Conservation (phyloP, 257 asterid species). For the Perilla frutescens region DNA sequence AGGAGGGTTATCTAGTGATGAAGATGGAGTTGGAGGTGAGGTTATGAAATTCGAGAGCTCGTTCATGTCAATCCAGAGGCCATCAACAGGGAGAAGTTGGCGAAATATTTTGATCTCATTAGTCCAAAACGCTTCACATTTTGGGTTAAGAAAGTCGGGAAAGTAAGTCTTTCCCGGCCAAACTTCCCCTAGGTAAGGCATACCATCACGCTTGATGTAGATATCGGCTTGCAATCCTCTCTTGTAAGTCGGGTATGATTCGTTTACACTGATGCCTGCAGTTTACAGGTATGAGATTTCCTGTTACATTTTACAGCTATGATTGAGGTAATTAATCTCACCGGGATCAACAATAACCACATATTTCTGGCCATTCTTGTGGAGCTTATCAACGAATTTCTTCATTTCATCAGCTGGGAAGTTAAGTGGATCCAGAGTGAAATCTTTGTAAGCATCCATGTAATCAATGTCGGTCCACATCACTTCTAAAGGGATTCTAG, state of each 20-base stretch:
- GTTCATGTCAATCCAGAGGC: constrained; percentile 97
- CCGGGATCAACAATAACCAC: constrained; percentile 93
- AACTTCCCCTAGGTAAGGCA: constrained; percentile 74
- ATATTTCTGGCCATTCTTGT: constrained; percentile 68
- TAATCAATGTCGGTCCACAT: constrained; percentile 97
- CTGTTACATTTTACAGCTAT: background rate
- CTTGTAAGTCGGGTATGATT: constrained; percentile 63
- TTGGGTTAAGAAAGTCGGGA: constrained; percentile 82
- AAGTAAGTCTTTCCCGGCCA: constrained; percentile 88
- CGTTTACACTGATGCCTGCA: constrained; percentile 70
- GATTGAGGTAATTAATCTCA: constrained; percentile 24
- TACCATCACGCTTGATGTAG: constrained; percentile 70
- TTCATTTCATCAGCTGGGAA: constrained; percentile 64
- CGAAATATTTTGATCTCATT: constrained; percentile 68
- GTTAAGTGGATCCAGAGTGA: constrained; percentile 83
- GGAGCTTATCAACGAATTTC: constrained; percentile 62
- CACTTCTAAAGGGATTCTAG: constrained; percentile 82
- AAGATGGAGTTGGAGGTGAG: constrained; percentile 60
- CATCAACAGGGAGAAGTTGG: constrained; percentile 64
- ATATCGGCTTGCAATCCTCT: constrained; percentile 78
- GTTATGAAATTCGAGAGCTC: constrained; percentile 80
- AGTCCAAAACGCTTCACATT: constrained; percentile 57
- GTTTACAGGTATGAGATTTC: background rate
- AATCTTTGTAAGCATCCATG: constrained; percentile 93
- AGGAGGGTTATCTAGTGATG: constrained; percentile 76